Base-by-base conservation (phyloP, 2,329 filamentous ascomycete species). In the Tolypocladium cylindrosporum region DNA sequence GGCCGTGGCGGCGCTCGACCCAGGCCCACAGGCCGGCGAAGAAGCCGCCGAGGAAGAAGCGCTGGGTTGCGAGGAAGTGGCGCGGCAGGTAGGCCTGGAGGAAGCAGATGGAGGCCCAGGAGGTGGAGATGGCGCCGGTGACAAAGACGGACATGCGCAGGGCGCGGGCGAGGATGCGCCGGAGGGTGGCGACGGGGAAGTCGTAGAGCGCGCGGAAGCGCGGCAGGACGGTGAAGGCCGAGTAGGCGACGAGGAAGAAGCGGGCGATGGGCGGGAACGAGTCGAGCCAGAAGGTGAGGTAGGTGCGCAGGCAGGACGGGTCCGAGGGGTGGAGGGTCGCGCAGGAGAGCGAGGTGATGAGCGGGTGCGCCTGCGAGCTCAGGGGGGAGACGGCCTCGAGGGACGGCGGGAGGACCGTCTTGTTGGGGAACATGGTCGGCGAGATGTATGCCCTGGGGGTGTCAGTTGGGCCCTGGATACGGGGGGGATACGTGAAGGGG, bases 41-140 rank as follows among this genome's bases (percentile, higher is more conserved):
- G 70, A 93, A 89, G 9, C 94, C 93, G 56, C 90, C 90, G 0
- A 97, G 77, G 79, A 95, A 96, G 79, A 94, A 95, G 27, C 94
- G 84, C 69, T 94, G 89, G 0, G 88, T 92, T 0, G 92, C 83
- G 0, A 97, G 78, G 10, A 91, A 78, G 7, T 80, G 81, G 3
- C 87, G 81, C 0, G 93, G 91, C 1, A 97, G 79, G 67, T 88
- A 81, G 52, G 82, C 77, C 72, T 96, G 90, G 78, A 97, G 91
- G 67, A 97, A 81, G 75, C 93, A 99, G 64, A 97, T 86, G 58
- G 85, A 88, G 1, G 86, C 91, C 94, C 94, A 99, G 39, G 86
- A 84, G 0, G 90, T 90, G 16, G 90, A 91, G 59, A 96, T 85
- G n/a, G 89, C 82, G 19, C 90, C 89, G 0, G 91, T 91, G 37